These are phyloP conservation scores for Starmerella kuoi DNA, from an alignment of 805 yeast genomes.

Conservation along the genomic window DNA sequence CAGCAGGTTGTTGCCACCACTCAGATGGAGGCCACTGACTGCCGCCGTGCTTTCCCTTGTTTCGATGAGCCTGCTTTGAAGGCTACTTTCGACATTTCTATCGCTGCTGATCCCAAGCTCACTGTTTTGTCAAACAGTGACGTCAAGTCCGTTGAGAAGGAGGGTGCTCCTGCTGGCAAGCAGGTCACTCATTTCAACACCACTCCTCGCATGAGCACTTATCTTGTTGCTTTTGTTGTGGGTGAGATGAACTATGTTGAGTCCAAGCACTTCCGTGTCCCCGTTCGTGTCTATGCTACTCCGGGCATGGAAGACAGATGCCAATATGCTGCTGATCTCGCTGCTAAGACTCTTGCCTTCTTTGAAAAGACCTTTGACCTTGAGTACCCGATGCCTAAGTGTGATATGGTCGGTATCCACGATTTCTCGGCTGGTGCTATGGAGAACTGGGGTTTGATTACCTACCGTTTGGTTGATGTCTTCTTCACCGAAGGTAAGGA, in stretches of 20 bases:
- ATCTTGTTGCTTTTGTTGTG: constrained; percentile 58
- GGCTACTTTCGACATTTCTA: constrained; percentile 49
- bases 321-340: constrained; percentile 48
- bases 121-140: constrained; percentile 63
- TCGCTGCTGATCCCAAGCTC: constrained; percentile 40
- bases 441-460: constrained; percentile 85
- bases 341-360: constrained; percentile 52
- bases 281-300: constrained; percentile 58
- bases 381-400: constrained; percentile 67
- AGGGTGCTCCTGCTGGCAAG: constrained; percentile 29
- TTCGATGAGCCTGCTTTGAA: constrained; percentile 62
- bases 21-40: constrained; percentile 67
- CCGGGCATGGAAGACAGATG: constrained; percentile 55
- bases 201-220: constrained; percentile 64
- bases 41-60: constrained; percentile 67
- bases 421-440: constrained; percentile 75
- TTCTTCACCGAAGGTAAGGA: constrained; percentile 61
- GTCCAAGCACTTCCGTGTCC: constrained; percentile 42
- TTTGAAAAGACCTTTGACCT: constrained; percentile 56
- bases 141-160: constrained; percentile 32
- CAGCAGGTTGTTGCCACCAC: constrained; percentile 50
- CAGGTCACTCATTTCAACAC: constrained; percentile 43
- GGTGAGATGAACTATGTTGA: constrained; percentile 57
- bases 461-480: constrained; percentile 49
- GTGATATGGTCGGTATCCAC: constrained; percentile 70